These are phyloP conservation scores for Calonectria honghensis DNA, from an alignment of 2,329 filamentous ascomycete species.

Conservation along the genomic window DNA sequence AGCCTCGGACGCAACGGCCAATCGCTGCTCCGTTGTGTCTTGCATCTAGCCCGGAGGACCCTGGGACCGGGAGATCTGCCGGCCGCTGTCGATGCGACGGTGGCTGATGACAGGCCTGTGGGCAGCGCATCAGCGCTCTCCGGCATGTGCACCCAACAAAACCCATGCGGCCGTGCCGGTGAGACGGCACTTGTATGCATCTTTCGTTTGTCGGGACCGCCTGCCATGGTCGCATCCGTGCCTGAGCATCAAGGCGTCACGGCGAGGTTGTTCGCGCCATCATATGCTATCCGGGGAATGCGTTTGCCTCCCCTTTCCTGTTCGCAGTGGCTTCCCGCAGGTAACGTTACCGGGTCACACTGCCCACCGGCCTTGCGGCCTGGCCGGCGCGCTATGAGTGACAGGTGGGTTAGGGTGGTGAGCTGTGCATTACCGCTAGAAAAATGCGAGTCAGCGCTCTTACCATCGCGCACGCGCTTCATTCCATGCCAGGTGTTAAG, in stretches of 20 bases:
- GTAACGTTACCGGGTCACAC: constrained; percentile 15
- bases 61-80: constrained; percentile 19
- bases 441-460: constrained; percentile 20
- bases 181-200: constrained; percentile 23
- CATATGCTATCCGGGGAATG: neutral
- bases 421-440: constrained; percentile 2
- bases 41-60: neutral
- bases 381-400: constrained; percentile 4
- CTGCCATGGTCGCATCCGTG: neutral
- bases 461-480: neutral
- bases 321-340: neutral
- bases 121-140: constrained; percentile 13
- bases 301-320: neutral
- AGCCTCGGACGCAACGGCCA: neutral
- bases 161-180: constrained; percentile 2
- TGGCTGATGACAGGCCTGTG: neutral
- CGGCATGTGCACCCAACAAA: constrained; percentile 15
- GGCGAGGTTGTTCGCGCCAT: neutral
- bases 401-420: neutral
- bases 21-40: neutral
- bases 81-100: constrained; percentile 14
- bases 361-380: neutral
- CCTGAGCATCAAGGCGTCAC: neutral
- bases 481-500: constrained; percentile 11
- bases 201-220: neutral